Evolutionary conservation across 2,329 filamentous ascomycete genomes (phyloP), one percentile per base, ranked within the genome.

Genomic region (Aspergillus cejpii): DNA sequence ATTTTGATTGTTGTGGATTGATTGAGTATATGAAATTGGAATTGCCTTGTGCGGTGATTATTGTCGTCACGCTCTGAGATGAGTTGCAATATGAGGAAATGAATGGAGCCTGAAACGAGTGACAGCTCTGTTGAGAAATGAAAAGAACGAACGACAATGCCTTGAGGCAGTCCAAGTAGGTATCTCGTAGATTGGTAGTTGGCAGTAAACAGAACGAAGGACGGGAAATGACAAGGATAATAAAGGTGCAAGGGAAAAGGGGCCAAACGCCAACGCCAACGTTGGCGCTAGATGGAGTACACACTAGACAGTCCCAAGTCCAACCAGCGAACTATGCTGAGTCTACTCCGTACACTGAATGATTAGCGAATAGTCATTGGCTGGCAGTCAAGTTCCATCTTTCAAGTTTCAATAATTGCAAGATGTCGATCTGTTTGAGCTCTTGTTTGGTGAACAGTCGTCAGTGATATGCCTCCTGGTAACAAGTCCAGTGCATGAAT

Each of bases 101-200:
- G 62, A 58, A 60, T 62, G 55, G 54, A 57, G 58, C 57, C 58
- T 54, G 49, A 56, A 63, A 62, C 40, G 59, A 64, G 54, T 53
- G 58, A 59, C 60, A 62, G 62, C 59, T 55, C 58, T 58, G 56
- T 57, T 61, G 38, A 45, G 39, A 12, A 36, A 48, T 43, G 36
- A 8, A 34, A 47, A 37, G 50, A 59, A 57, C 39, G 50, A 60
- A 50, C 48, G 52, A 53, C 50, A 53, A 50, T 54, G 53, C 47
- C 55, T 49, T 20, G 41, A 44, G 36, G 38, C 23, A 39, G 23
- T 44, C 37, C 21, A 38, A 24, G 23, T 12, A 39, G 37, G 4
- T 8, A 24, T 4, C 8, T 24, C 8, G 8, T 24, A 24, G 23
- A 24, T 24, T 5, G 23, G 23, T 3, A 27, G 11, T 28, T 15